Evolutionary conservation across 768 basidiomycete genomes (phyloP).

Genomic region (Leccinellum albellum): DNA sequence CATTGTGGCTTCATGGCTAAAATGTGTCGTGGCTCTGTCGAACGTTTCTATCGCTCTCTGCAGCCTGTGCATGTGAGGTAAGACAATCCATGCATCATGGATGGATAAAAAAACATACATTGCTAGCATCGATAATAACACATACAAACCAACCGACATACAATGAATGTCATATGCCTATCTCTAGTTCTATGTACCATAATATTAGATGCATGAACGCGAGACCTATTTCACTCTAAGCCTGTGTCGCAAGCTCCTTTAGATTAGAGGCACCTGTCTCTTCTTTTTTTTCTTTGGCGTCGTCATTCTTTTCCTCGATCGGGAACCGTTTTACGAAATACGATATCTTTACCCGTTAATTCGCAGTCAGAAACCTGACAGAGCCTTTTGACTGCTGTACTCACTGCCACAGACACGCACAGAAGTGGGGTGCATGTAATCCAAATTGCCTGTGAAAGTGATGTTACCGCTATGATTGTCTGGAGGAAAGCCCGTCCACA

Average conservation of each 20-base stretch:
- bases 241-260: conserved; percentile 9
- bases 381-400: conserved; percentile 14
- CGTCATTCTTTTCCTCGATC: conserved; percentile 17
- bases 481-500: conserved; percentile 10
- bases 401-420: conserved; percentile 60
- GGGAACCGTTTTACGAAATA: conserved; percentile 27
- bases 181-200: conserved; percentile 17
- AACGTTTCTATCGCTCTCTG: background rate
- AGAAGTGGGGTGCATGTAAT: conserved; percentile 67
- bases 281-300: conserved; percentile 20
- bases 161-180: background rate
- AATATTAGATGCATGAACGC: conserved; percentile 11
- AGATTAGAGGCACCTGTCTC: conserved; percentile 4
- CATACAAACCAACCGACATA: conserved; percentile 1
- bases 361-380: conserved; percentile 8
- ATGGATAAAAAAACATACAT: background rate
- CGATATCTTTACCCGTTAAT: conserved; percentile 22
- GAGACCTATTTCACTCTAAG: conserved; percentile 10
- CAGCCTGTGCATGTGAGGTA: background rate
- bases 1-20: background rate
- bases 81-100: background rate
- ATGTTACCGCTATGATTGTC: conserved; percentile 5
- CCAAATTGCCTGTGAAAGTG: conserved; percentile 59
- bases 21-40: background rate
- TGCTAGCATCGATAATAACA: conserved; percentile 1